Conservation (phyloP, 2,329 filamentous ascomycete species). For the Sarocladium brachiariae region DNA sequence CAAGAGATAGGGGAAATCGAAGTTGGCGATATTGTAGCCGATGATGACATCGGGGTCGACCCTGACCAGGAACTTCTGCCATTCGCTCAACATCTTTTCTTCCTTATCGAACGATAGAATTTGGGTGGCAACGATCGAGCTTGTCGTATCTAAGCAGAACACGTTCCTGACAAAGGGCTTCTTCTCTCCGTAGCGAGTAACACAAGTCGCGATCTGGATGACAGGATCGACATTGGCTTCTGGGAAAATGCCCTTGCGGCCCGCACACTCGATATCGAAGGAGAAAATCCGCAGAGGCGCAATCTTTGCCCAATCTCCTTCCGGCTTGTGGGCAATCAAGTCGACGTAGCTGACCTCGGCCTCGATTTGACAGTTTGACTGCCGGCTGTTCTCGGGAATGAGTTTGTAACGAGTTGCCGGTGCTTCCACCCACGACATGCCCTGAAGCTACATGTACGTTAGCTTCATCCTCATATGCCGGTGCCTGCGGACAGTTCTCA, state of each 20-base stretch:
- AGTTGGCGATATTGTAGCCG: conserved; percentile 97
- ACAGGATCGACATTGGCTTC: conserved; percentile 88
- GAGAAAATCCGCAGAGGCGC: conserved; percentile 87
- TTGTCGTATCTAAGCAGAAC: conserved; percentile 89
- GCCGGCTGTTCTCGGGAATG: conserved; percentile 56
- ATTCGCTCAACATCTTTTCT: conserved; percentile 82
- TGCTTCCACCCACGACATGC: conserved; percentile 97
- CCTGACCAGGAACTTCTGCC: conserved; percentile 82
- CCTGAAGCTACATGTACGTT: conserved; percentile 54
- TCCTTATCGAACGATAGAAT: conserved; percentile 78
- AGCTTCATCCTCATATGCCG: no score
- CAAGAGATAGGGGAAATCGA: conserved; percentile 94
- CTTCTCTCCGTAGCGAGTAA: conserved; percentile 88
- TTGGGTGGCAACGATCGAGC: conserved; percentile 89
- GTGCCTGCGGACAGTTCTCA: no score
- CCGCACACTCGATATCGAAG: conserved; percentile 98
- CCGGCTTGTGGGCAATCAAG: conserved; percentile 77
- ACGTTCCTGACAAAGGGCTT: conserved; percentile 96
- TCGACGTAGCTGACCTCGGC: conserved; percentile 76
- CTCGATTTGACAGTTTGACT: conserved; percentile 96
- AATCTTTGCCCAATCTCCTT: conserved; percentile 97
- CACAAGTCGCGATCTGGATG: conserved; percentile 96
- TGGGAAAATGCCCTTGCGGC: conserved; percentile 94
- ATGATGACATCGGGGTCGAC: conserved; percentile 97
- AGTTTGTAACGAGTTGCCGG: conserved; percentile 67